phyloP scores from a whole-genome alignment of 805 yeast genomes.

The Scheffersomyces stipitis region DNA sequence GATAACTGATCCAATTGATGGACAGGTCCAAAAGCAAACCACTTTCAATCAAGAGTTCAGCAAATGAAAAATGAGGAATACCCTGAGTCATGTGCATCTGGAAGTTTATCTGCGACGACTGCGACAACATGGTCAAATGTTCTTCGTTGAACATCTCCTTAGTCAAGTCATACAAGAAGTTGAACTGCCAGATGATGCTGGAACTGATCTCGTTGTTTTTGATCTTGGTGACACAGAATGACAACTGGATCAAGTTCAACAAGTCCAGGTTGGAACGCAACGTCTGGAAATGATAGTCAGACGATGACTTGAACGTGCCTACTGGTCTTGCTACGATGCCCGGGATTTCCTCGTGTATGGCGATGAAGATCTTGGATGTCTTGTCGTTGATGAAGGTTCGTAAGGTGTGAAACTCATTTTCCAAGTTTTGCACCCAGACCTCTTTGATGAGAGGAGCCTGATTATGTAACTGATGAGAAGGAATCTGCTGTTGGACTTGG shows the following conservation, averaged over 20 bases:
- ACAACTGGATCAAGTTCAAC: conserved; percentile 77
- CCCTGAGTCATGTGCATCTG: conserved; percentile 73
- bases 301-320: conserved; percentile 84
- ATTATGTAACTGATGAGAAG: conserved; percentile 6
- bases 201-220: conserved; percentile 52
- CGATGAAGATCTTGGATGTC: conserved; percentile 47
- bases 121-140: conserved; percentile 73
- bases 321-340: conserved; percentile 96
- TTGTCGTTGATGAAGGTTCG: conserved; percentile 58
- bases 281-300: conserved; percentile 95
- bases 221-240: conserved; percentile 39
- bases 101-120: conserved; percentile 78
- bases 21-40: conserved; percentile 74
- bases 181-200: conserved; percentile 91
- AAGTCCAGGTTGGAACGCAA: conserved; percentile 89
- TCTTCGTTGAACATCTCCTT: conserved; percentile 86
- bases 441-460: conserved; percentile 60
- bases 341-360: conserved; percentile 90
- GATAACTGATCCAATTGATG: conserved; percentile 88
- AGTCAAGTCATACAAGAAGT: conserved; percentile 75
- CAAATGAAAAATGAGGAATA: conserved; percentile 74
- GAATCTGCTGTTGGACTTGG: conserved; percentile 14
- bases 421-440: conserved; percentile 72
- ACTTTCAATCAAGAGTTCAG: conserved; percentile 80
- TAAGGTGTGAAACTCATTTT: conserved; percentile 62